A percentile compares a stretch with the other conserved stretches of the same genome.
Conservation (phyloP, 257 asterid species). For the Buddleja alternifolia region DNA sequence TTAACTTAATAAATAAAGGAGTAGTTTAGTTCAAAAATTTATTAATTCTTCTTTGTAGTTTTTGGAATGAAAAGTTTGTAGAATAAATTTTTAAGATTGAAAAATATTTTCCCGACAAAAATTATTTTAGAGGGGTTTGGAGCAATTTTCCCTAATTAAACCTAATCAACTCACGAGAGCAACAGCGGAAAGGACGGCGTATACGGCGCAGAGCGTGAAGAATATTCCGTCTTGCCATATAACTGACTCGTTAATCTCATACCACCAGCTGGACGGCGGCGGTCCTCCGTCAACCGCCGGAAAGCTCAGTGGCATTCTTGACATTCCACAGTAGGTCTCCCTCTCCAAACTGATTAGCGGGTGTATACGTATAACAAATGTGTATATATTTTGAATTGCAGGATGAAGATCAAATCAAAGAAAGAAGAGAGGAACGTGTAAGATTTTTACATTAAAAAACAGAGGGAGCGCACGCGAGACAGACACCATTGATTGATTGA, state of each 20-base stretch:
- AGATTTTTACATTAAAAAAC: slow-evolving; percentile 6
- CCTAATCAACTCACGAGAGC: slow-evolving; percentile 64
- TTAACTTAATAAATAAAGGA: no score
- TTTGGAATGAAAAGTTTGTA: no score
- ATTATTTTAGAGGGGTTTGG: no score
- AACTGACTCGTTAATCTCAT: slow-evolving; percentile 71
- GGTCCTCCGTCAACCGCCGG: slow-evolving; percentile 49
- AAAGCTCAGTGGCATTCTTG: slow-evolving; percentile 49
- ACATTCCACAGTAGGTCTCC: slow-evolving; percentile 41
- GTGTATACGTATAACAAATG: no score
- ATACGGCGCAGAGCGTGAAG: slow-evolving; percentile 73
- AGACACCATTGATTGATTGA: no score
- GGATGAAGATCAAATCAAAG: slow-evolving; percentile 38
- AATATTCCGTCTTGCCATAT: slow-evolving; percentile 90
- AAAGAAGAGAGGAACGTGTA: neutral
- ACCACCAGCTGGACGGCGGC: slow-evolving; percentile 69
- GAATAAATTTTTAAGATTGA: neutral
- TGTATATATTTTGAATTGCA: no score
- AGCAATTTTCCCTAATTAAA: no score
- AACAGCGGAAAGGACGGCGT: slow-evolving; percentile 75
- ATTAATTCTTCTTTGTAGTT: no score
- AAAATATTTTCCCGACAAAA: slow-evolving; percentile 47
- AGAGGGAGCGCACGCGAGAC: neutral
- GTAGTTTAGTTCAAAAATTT: no score
- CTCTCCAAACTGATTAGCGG: no score